Base-by-base conservation (phyloP, 1,139 yeast species). In the Blastobotrys illinoisensis region DNA sequence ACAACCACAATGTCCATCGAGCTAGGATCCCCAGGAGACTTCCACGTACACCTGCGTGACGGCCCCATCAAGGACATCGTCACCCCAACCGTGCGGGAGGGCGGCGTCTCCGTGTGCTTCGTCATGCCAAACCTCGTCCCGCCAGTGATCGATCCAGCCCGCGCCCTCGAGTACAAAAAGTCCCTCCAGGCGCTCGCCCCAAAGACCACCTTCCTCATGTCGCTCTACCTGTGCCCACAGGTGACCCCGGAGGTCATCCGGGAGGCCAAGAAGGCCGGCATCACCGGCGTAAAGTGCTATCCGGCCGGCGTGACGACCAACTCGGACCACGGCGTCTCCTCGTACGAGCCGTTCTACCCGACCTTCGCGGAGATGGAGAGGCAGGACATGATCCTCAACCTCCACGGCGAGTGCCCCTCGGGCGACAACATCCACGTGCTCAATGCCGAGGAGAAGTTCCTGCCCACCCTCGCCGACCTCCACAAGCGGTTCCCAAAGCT, bases 221-320 rank as follows among this genome's bases (percentile, higher is more conserved):
- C 96, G 7, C 82, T 93, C 61, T 93, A 95, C 65, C 78, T 93
- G 50, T 80, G 86, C 51, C 82, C 80, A 54, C 87, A 83, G 1
- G 76, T 93, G 61, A 88, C 96, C 0, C 97, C 98, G 0, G 95
- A 88, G 61, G 75, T 89, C 48, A 83, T 93, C 56, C 82, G 80
- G 54, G 80, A 82, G 62, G 97, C 97, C 28, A 95, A 93, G n/a
- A 70, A 77, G 57, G 67, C 73, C 13, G 85, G 85, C 2, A 85
- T 85, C 52, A 82, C 90, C 44, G 83, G 86, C 45, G 87, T 90
- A 60, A 95, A 93, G 70, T 90, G 97, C 70, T 93, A 95, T 68
- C 99, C 99, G 28, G 97, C 98, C 1, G 99, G 99, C 49, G 99
- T 95, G 36, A 93, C 99, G 13, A 93, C 99, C 50, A 95, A 93